phyloP scores from a whole-genome alignment of 352 stramenopile genomes.

The Pythium insidiosum region DNA sequence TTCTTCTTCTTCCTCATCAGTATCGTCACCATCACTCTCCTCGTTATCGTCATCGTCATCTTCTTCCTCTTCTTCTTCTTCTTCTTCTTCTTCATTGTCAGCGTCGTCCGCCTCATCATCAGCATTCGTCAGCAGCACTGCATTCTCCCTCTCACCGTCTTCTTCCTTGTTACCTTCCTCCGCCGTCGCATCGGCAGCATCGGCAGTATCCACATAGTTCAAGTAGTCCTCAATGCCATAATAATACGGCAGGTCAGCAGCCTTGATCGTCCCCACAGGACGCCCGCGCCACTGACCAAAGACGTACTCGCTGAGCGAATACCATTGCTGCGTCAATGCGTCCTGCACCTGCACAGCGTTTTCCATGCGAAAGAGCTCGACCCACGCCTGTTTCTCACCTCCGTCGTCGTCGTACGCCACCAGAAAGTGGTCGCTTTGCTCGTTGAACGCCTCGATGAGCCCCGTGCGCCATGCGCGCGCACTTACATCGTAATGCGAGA shows the following conservation, averaged over 20 bases:
- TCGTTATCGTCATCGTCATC: conserved; percentile 21
- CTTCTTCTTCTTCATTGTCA: conserved; percentile 5
- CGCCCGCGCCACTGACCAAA: conserved; percentile 41
- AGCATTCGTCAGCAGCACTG: not conserved
- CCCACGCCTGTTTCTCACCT: conserved; percentile 30
- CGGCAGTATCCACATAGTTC: conserved; percentile 32
- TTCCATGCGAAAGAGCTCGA: conserved; percentile 47
- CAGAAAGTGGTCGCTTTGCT: conserved; percentile 44
- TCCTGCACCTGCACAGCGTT: conserved; percentile 65
- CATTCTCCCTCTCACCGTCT: not conserved
- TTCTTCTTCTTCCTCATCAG: conserved; percentile 5
- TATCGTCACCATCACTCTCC: conserved; percentile 6
- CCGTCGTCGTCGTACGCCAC: conserved; percentile 34
- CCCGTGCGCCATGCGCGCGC: conserved; percentile 42
- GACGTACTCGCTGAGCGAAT: conserved; percentile 59
- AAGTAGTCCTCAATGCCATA: conserved; percentile 63
- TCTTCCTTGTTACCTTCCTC: conserved; percentile 3
- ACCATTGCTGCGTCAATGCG: conserved; percentile 40
- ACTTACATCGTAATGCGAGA: conserved; percentile 45
- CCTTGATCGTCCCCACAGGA: conserved; percentile 19
- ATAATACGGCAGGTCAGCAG: conserved; percentile 20
- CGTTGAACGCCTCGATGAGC: conserved; percentile 38
- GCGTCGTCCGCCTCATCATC: conserved; percentile 2
- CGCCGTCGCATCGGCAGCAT: too few relatives aligned
- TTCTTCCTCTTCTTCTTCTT: conserved; percentile 14